Evolutionary conservation across 2,329 filamentous ascomycete genomes (phyloP).

Genomic region (Mariannaea elegans): DNA sequence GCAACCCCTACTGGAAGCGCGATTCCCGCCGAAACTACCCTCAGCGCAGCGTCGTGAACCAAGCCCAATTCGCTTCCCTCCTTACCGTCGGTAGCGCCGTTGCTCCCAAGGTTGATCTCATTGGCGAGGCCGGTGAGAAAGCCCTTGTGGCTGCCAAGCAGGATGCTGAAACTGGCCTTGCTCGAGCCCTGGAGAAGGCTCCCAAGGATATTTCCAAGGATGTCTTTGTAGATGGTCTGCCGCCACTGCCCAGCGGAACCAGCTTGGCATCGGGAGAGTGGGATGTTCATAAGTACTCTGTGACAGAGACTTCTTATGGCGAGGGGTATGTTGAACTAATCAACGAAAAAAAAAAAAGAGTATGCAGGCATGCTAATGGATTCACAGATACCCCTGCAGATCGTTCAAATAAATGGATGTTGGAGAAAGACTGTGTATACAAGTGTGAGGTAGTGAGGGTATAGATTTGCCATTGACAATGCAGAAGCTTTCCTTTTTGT

Average conservation of each 20-base stretch:
- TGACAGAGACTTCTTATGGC: constrained; percentile 75
- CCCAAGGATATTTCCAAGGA: constrained; percentile 67
- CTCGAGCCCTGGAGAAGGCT: constrained; percentile 72
- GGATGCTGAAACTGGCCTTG: constrained; percentile 77
- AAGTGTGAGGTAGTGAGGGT: constrained; percentile 39
- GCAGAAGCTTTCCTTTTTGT: constrained; percentile 36
- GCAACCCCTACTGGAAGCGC: constrained; percentile 79
- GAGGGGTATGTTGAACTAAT: constrained; percentile 64
- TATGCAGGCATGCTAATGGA: constrained; percentile 29
- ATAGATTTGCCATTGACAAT: constrained; percentile 44
- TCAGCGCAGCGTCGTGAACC: constrained; percentile 78
- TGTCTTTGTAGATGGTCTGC: constrained; percentile 80
- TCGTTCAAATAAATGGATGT: constrained; percentile 60
- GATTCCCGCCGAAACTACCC: constrained; percentile 87
- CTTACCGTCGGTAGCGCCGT: constrained; percentile 85
- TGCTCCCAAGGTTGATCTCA: constrained; percentile 82
- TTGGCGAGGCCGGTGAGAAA: constrained; percentile 69
- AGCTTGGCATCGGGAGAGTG: constrained; percentile 62
- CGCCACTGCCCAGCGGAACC: constrained; percentile 83
- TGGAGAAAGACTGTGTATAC: constrained; percentile 41
- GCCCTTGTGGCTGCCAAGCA: constrained; percentile 78
- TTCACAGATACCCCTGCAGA: constrained; percentile 69
- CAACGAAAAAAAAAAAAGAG: not conserved
- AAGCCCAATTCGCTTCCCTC: constrained; percentile 86
- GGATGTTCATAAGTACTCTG: constrained; percentile 74